Evolutionary conservation across 345 rosid genomes (phyloP).

Genomic region (thale cress (Arabidopsis thaliana)): TAIR10.1 NC_003076.8:19776501-19777000

Average conservation of each 20-base stretch:
- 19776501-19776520: constrained; percentile 33
- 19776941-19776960: neutral
- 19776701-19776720: too few relatives aligned
- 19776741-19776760: too few relatives aligned
- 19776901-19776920: neutral
- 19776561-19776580: neutral
- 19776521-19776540: constrained; percentile 23
- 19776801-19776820: neutral
- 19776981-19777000: constrained; percentile 35
- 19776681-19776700: neutral
- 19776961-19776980: constrained; percentile 22
- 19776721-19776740: too few relatives aligned
- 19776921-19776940: neutral
- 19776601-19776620: neutral
- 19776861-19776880: neutral
- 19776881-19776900: neutral
- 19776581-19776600: neutral
- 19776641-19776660: neutral
- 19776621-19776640: neutral
- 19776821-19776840: neutral
- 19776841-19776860: neutral
- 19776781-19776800: neutral
- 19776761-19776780: neutral
- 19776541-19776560: neutral
- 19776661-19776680: neutral